phyloP scores from a whole-genome alignment of 768 basidiomycete species.

The Boletus rex-veris region DNA sequence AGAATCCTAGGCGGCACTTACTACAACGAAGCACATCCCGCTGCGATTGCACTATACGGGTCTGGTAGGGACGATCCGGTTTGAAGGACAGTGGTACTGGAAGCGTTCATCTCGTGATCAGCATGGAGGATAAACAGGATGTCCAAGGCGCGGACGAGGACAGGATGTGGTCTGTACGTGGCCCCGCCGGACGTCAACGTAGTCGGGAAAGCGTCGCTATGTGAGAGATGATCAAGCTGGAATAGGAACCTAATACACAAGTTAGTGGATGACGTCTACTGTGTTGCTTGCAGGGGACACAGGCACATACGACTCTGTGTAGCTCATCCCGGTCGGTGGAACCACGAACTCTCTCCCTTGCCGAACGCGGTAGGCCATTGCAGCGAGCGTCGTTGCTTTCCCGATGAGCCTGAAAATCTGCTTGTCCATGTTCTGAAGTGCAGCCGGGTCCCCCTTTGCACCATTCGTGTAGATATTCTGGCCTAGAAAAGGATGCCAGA shows the following conservation, averaged over 20 bases:
- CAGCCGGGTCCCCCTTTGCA: conserved; percentile 58
- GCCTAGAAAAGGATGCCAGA: conserved; percentile 38
- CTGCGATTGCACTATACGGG: conserved; percentile 85
- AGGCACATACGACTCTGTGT: conserved; percentile 65
- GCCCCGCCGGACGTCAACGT: conserved; percentile 47
- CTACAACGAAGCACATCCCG: conserved; percentile 88
- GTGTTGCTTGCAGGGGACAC: not conserved
- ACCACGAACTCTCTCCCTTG: conserved; percentile 87
- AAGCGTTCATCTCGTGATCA: conserved; percentile 89
- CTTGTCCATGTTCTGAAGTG: conserved; percentile 83
- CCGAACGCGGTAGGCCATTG: conserved; percentile 93
- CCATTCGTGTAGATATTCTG: conserved; percentile 75
- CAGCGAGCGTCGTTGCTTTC: conserved; percentile 84
- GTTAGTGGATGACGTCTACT: not conserved
- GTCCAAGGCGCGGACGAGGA: conserved; percentile 85
- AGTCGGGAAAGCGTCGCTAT: conserved; percentile 26
- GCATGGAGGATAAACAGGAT: conserved; percentile 85
- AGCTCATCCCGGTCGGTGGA: conserved; percentile 78
- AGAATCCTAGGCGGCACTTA: conserved; percentile 35
- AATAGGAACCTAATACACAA: conserved; percentile 65
- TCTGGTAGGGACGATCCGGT: conserved; percentile 88
- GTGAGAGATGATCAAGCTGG: conserved; percentile 76
- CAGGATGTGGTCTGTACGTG: conserved; percentile 71
- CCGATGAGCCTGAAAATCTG: conserved; percentile 88
- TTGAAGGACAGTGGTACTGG: conserved; percentile 81